Evolutionary conservation across 2,329 filamentous ascomycete genomes (phyloP), one percentile per base, ranked within the genome.

Genomic region (Fusarium sp.): DNA sequence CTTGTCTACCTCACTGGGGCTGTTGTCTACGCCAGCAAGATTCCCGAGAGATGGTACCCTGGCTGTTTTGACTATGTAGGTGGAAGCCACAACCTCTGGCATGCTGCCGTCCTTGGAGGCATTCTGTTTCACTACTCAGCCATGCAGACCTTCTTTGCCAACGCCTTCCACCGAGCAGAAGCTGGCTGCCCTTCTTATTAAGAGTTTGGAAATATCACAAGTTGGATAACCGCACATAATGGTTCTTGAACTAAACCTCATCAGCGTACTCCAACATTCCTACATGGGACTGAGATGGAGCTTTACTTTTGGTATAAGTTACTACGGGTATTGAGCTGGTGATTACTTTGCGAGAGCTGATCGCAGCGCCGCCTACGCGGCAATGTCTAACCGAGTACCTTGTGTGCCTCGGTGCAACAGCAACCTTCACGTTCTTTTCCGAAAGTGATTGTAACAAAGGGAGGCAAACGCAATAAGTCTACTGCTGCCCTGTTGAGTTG

Each of bases 71-170:
- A 99, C 79, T 98, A 98, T 77, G 86, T 96, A 40, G 96, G 96
- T 39, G 94, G 93, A 45, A 96, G 93, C 78, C 96, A 99, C 81
- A 99, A 99, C 79, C 89, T 99, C 60, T 99, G 96, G 96, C 96
- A 99, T 79, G 81, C 97, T 33, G 96, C 96, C 9, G 96, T 99
- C 13, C 83, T 99, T 27, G 93, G 94, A 17, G 96, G 96, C 13
- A 99, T 99, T 59, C 80, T 98, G n/a, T 98, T 97, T 78, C 96
- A 99, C 79, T 99, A 98, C 80, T 86, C 87, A 22, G 96, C 96
- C 19, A 97, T 99, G 95, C 92, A 97, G 79, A 88, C 94, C 56
- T 96, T 99, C 79, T 99, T 99, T 75, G 85, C 91, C 6, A 86
- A 85, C 40, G 92, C 92, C 13, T 95, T 95, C 79, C 80, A 84